Percentiles rank a stretch among this genome's conserved stretches.
Evolutionary conservation across 306 rosid species (phyloP).

Genomic region (Boehmeria nivea): DNA sequence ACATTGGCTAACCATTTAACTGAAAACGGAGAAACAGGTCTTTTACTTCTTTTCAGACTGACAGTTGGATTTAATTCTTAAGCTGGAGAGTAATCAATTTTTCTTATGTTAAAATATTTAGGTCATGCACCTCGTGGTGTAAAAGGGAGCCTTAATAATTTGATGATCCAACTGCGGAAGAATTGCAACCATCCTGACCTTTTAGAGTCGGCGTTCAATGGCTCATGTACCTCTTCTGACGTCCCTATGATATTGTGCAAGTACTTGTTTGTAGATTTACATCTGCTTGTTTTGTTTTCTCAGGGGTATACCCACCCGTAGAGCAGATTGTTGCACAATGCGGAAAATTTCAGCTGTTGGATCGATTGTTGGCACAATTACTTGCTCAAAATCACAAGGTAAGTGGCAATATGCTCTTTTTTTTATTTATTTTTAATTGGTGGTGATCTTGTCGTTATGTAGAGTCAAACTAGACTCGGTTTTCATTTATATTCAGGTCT

Average conservation of each 20-base stretch:
- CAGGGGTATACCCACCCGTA: slow-evolving; percentile 66
- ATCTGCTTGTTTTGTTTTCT: slow-evolving; percentile 10
- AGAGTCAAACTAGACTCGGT: slow-evolving; percentile 8
- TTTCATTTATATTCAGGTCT: slow-evolving; percentile 58
- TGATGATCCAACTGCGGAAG: slow-evolving; percentile 86
- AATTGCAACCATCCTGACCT: slow-evolving; percentile 96
- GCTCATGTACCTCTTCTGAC: slow-evolving; percentile 37
- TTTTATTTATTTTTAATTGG: neutral
- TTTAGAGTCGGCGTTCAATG: slow-evolving; percentile 54
- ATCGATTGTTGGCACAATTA: slow-evolving; percentile 57
- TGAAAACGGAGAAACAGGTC: slow-evolving; percentile 37
- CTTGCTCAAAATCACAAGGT: slow-evolving; percentile 75
- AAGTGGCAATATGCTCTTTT: slow-evolving; percentile 6
- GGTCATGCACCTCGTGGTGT: slow-evolving; percentile 29
- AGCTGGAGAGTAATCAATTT: too few relatives aligned
- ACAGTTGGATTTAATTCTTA: too few relatives aligned
- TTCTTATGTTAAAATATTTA: slow-evolving; percentile 28
- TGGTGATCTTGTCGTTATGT: neutral
- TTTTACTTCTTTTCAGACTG: slow-evolving; percentile 9
- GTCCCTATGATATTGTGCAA: slow-evolving; percentile 16
- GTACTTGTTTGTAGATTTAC: slow-evolving; percentile 4
- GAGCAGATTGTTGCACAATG: slow-evolving; percentile 76
- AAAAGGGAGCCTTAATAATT: slow-evolving; percentile 38
- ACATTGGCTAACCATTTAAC: slow-evolving; percentile 47
- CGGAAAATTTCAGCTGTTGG: slow-evolving; percentile 81